Evolutionary conservation across 192 early-diverging fungal species (phyloP).

Genomic region (Borealophlyctis nickersoniae): DNA sequence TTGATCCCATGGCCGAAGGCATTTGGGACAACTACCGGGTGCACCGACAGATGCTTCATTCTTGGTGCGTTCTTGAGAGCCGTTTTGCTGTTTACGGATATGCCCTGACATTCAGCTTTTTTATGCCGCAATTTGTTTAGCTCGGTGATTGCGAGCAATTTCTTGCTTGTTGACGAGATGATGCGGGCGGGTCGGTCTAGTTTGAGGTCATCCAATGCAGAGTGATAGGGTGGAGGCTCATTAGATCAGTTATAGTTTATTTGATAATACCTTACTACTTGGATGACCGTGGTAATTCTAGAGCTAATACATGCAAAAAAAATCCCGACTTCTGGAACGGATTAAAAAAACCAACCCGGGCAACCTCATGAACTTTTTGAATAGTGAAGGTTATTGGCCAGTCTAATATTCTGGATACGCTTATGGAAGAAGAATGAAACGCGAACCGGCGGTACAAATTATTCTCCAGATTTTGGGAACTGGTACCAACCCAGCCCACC

Average conservation of each 20-base stretch:
- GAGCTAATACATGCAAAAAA: too few relatives aligned
- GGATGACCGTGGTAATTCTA: constrained; percentile 81
- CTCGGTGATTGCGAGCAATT: constrained; percentile 96
- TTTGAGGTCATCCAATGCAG: constrained; percentile 27
- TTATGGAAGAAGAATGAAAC: too few relatives aligned
- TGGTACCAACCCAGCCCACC: too few relatives aligned
- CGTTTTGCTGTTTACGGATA: neutral
- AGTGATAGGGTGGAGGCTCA: constrained; percentile 59
- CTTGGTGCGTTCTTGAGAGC: constrained; percentile 53
- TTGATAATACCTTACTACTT: constrained; percentile 74
- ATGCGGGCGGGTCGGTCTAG: constrained; percentile 55
- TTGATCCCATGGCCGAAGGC: constrained; percentile 89
- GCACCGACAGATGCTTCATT: constrained; percentile 91
- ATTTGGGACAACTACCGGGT: constrained; percentile 99
- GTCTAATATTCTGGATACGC: too few relatives aligned
- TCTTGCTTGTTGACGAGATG: constrained; percentile 97
- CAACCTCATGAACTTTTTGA: too few relatives aligned
- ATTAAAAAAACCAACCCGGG: too few relatives aligned
- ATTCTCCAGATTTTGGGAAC: too few relatives aligned
- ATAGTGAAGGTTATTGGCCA: too few relatives aligned
- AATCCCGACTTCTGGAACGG: too few relatives aligned
- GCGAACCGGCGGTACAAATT: too few relatives aligned
- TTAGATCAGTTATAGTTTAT: constrained; percentile 86
- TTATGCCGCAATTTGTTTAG: constrained; percentile 39
- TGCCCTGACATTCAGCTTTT: neutral